A percentile compares a stretch with the other conserved stretches of the same genome.
Conservation (phyloP, 306 rosid species). For the Neltuma alba region DNA sequence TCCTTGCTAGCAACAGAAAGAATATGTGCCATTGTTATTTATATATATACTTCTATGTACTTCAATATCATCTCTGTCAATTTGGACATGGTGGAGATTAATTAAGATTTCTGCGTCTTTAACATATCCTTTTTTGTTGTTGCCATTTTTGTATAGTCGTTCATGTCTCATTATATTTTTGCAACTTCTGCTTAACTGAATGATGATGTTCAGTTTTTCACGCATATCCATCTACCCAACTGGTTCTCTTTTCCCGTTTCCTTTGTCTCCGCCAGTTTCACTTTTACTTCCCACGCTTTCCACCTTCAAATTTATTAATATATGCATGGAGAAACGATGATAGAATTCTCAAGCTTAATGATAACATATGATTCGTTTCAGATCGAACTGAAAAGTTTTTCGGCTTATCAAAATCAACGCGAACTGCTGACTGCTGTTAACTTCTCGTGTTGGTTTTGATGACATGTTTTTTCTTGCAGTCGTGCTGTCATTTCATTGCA, state of each 20-base stretch:
- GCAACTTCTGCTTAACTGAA: not conserved
- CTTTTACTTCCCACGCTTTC: not conserved
- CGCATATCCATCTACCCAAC: not conserved
- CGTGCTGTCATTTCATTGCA: slow-evolving; percentile 68
- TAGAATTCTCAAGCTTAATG: not conserved
- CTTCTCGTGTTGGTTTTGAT: slow-evolving; percentile 40
- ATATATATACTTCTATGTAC: slow-evolving; percentile 8
- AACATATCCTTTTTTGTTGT: not conserved
- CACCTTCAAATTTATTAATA: not conserved
- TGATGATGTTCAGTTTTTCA: not conserved
- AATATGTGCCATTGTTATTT: slow-evolving; percentile 14
- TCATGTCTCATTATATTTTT: not conserved
- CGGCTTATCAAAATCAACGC: not conserved
- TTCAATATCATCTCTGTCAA: slow-evolving; percentile 15
- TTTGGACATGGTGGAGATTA: slow-evolving; percentile 26
- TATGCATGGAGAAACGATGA: not conserved
- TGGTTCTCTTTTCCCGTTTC: not conserved
- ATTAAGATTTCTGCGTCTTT: slow-evolving; percentile 25
- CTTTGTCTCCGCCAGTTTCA: not conserved
- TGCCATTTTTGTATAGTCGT: not conserved
- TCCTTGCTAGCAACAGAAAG: slow-evolving; percentile 27
- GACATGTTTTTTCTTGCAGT: slow-evolving; percentile 27
- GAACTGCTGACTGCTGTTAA: slow-evolving; percentile 9
- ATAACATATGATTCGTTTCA: not conserved
- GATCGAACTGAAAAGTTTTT: not conserved